Evolutionary conservation across 345 rosid genomes (phyloP).

Genomic region (Eucalyptus curtisii): DNA sequence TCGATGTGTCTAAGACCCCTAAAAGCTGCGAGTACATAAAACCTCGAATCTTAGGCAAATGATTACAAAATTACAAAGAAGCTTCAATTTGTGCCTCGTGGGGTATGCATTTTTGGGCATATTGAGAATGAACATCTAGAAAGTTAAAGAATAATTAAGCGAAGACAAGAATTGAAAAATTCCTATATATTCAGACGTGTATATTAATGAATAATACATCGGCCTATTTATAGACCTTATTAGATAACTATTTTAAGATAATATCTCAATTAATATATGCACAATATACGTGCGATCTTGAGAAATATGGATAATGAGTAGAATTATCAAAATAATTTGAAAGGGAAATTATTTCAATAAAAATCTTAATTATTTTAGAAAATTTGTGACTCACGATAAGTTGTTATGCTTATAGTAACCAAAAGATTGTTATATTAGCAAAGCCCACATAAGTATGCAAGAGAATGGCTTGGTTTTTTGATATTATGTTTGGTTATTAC

Average conservation of each 20-base stretch:
- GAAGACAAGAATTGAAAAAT: neutral
- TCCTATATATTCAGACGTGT: fast-evolving
- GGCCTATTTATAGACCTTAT: too few species aligned
- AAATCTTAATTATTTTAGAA: too few species aligned
- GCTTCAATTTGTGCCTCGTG: neutral
- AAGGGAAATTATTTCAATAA: too few species aligned
- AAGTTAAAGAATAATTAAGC: neutral
- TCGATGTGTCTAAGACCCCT: neutral
- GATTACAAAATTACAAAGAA: neutral
- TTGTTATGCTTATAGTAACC: fast-evolving
- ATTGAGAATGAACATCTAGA: neutral
- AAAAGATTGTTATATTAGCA: fast-evolving
- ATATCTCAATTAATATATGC: neutral
- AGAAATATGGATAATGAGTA: neutral
- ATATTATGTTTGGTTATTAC: neutral
- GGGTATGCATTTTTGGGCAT: neutral
- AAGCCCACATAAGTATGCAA: too few species aligned
- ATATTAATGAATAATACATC: neutral
- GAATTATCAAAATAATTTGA: too few species aligned
- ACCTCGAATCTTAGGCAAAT: neutral
- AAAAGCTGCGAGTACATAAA: neutral
- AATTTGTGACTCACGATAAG: fast-evolving
- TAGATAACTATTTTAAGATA: neutral
- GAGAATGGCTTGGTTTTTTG: neutral
- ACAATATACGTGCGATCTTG: fast-evolving